A percentile compares a stretch with the other conserved stretches of the same genome.
Evolutionary conservation across 164 flowering plant genomes (phyloP).

Genomic region (Warburgia ugandensis): DNA sequence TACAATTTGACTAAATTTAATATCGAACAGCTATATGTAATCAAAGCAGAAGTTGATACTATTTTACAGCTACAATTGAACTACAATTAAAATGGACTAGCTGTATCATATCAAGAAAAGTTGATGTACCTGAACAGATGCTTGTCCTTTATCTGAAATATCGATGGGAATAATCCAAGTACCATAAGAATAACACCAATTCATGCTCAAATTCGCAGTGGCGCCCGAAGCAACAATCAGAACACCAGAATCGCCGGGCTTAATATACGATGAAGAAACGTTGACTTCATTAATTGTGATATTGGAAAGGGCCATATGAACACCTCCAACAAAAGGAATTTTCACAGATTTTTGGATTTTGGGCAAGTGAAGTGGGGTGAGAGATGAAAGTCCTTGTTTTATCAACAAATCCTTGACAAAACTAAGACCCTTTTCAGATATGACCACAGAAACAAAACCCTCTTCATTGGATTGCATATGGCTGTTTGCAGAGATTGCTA

Average conservation of each 20-base stretch:
- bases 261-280: slow-evolving; percentile 42
- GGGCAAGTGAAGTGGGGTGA: slow-evolving; percentile 59
- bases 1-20: too few species aligned
- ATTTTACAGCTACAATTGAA: too few species aligned
- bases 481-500: slow-evolving; percentile 21
- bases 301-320: slow-evolving; percentile 41
- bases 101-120: background rate
- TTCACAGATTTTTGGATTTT: slow-evolving; percentile 32
- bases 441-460: slow-evolving; percentile 38
- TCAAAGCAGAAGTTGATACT: too few species aligned
- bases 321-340: slow-evolving; percentile 65
- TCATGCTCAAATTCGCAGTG: slow-evolving; percentile 59
- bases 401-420: slow-evolving; percentile 63
- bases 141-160: slow-evolving; percentile 61
- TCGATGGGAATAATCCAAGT: slow-evolving; percentile 55
- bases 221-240: slow-evolving; percentile 57
- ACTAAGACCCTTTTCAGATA: slow-evolving; percentile 62
- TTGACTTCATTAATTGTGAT: slow-evolving; percentile 38
- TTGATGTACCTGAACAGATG: slow-evolving; percentile 54
- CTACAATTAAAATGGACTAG: too few species aligned
- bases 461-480: slow-evolving; percentile 21
- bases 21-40: too few species aligned
- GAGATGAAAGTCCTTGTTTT: slow-evolving; percentile 43
- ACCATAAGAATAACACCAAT: slow-evolving; percentile 65
- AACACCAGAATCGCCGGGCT: slow-evolving; percentile 54